Evolutionary conservation across 2,329 filamentous ascomycete species (phyloP), one percentile per base, ranked within the genome.

Genomic region (Bisporella sp.): DNA sequence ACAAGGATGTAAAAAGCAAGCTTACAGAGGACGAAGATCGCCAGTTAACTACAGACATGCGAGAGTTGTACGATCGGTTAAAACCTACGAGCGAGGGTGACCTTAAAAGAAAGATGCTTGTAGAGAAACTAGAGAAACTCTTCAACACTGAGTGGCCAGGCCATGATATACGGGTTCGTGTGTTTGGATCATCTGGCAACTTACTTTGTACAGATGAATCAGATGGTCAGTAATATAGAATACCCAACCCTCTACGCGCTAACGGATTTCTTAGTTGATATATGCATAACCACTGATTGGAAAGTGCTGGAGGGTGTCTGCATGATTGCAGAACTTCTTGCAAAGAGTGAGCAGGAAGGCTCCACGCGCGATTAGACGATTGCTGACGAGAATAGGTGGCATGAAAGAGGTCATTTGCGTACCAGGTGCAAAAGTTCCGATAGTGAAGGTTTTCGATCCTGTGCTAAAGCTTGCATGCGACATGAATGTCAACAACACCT

Each of bases 101-200:
- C 61, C 74, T 80, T 53, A 84, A 89, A 57, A 78, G 92, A 53
- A 75, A 78, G 57, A 82, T 79, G 62, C 80, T 99, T 60, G 82
- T 96, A n/a, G 73, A 77, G 58, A 99, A 97, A 71, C 72, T 99
- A 62, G 87, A 96, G 69, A 84, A 79, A 58, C 81, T 97, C 40
- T 82, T 99, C 66, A 93, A 95, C 62, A 79, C 87, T 6, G 83
- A 95, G 65, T 99, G 92, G 89, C 93, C 93, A 1, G 89, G 87
- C 1, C 85, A 89, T 62, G 79, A 95, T 54, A 96, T 96, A 63
- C 84, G 81, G 58, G 93, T 96, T 35, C 85, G 93, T 66, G 82
- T 97, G 12, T 99, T 99, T 76, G 93, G 93, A n/a, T 97, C 93
- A 5, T 97, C 93, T 4, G 93, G 93, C 45, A 99, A 99, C 68